Percentiles rank a stretch among this genome's conserved stretches.
These are phyloP conservation scores for Lathyrus oleraceus DNA, from an alignment of 306 rosid species.

Conservation along the genomic window DNA sequence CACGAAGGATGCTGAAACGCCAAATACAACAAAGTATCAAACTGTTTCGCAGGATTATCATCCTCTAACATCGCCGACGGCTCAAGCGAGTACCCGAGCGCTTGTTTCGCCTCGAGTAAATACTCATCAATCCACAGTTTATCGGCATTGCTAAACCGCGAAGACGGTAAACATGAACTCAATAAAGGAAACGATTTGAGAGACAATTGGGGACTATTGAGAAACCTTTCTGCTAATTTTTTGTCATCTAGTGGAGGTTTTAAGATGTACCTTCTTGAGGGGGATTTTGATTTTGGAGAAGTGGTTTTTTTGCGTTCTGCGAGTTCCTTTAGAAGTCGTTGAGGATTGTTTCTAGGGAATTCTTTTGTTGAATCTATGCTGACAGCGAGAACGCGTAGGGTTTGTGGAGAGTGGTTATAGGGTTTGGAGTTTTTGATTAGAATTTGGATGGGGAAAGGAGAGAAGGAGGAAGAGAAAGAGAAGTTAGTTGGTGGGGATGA, in stretches of 20 bases:
- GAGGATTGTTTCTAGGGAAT: conserved; percentile 76
- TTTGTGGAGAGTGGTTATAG: conserved; percentile 27
- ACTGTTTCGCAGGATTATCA: conserved; percentile 87
- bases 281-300: conserved; percentile 72
- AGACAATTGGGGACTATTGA: conserved; percentile 82
- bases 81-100: conserved; percentile 89
- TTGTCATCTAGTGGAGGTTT: conserved; percentile 86
- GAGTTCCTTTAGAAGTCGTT: conserved; percentile 84
- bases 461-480: conserved; percentile 60
- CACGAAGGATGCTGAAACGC: conserved; percentile 98
- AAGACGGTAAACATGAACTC: conserved; percentile 84
- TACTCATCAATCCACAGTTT: conserved; percentile 88
- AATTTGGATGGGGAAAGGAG: conserved; percentile 49
- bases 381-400: conserved; percentile 54
- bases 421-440: conserved; percentile 38
- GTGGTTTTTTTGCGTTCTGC: conserved; percentile 73
- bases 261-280: conserved; percentile 67
- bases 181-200: conserved; percentile 79
- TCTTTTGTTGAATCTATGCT: conserved; percentile 69
- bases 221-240: conserved; percentile 75
- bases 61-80: conserved; percentile 67
- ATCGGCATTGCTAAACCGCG: conserved; percentile 83
- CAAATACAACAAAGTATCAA: conserved; percentile 77
- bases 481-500: conserved; percentile 37
- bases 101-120: conserved; percentile 90